Evolutionary conservation across 1,139 yeast genomes (phyloP), one percentile per base, ranked within the genome.

Genomic region (Hyphopichia burtonii): DNA sequence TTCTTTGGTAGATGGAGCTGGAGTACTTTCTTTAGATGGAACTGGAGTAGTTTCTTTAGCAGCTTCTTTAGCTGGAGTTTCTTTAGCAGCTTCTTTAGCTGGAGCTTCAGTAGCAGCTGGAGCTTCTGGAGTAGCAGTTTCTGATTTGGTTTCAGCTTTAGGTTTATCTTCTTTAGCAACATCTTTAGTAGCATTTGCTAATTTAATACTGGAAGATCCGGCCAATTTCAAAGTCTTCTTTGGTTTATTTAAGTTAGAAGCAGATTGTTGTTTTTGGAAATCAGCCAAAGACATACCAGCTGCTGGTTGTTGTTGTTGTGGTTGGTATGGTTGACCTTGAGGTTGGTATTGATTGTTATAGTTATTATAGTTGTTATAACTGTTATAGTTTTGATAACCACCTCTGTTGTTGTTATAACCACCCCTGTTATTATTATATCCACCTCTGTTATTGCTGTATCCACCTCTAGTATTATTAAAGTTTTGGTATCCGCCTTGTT

Each of bases 271-370:
- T 61, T 84, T 85, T 65, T 88, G 87, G 68, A 83, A 89, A 58
- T 90, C 96, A 44, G 90, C 96, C 55, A 90, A 75, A 32, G 95
- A 82, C 90, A 88, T 83, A 41, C 93, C 94, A 45, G 69, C 71
- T n/a, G 70, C 52, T 50, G 66, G 74, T 30, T 59, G 56, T 45
- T 53, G 61, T 37, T 49, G 57, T 36, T 46, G 49, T 38, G 53
- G 56, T 37, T 50, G 59, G 30, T 51, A 53, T 42, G 59, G 56
- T 44, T 53, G 62, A 37, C 48, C 56, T 37, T 48, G 50, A 36
- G 52, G 56, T 38, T 51, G 59, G 25, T 51, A 52, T 41, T 27
- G 31, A 34, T 40, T 42, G 34, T 44, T 40, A 43, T 38, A 31
- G 39, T 40, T 37, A 14, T 42, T 41, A 37, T 51, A 44, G 16